phyloP scores from a whole-genome alignment of 805 yeast species.

The Lipomyces spencermartinsiae region DNA sequence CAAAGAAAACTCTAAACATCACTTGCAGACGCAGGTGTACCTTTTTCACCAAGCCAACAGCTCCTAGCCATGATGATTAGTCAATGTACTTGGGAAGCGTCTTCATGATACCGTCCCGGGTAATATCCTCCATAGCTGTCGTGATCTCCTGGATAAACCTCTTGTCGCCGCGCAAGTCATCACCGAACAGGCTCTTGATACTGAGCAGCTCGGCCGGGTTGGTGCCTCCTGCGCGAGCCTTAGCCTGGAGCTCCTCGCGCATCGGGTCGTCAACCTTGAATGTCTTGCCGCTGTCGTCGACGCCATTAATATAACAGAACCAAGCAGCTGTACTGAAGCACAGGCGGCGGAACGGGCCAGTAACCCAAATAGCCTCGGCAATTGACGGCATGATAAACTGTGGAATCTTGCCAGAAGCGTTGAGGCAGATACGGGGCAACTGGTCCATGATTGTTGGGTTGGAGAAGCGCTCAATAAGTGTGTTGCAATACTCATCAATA shows the following conservation, averaged over 20 bases:
- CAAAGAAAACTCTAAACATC: slow-evolving; percentile 4
- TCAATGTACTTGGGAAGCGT: slow-evolving; percentile 12
- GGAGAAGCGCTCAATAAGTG: slow-evolving; percentile 9
- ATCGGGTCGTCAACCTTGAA: slow-evolving; percentile 10
- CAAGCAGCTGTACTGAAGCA: slow-evolving; percentile 11
- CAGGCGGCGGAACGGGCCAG: slow-evolving; percentile 15
- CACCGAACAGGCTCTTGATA: slow-evolving; percentile 11
- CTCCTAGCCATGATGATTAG: slow-evolving; percentile 10
- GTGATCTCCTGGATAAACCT: slow-evolving; percentile 11
- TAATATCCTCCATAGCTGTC: slow-evolving; percentile 10
- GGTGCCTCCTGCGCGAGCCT: slow-evolving; percentile 13
- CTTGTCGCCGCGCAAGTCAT: slow-evolving; percentile 11
- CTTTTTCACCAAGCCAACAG: slow-evolving; percentile 11
- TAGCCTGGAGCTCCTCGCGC: slow-evolving; percentile 13
- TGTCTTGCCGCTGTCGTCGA: slow-evolving; percentile 12
- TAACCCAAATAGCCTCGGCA: slow-evolving; percentile 12
- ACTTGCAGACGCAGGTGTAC: slow-evolving; percentile 9
- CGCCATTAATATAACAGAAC: slow-evolving; percentile 10
- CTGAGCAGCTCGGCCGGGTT: slow-evolving; percentile 13
- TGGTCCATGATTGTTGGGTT: slow-evolving; percentile 12
- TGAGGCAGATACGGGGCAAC: slow-evolving; percentile 10
- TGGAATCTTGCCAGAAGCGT: slow-evolving; percentile 8
- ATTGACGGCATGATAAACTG: slow-evolving; percentile 12
- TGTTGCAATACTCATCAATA: slow-evolving; percentile 10
- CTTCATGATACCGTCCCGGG: slow-evolving; percentile 12